Conservation (phyloP, 148 eudicot species). For the Camellia lanceoleosa region DNA sequence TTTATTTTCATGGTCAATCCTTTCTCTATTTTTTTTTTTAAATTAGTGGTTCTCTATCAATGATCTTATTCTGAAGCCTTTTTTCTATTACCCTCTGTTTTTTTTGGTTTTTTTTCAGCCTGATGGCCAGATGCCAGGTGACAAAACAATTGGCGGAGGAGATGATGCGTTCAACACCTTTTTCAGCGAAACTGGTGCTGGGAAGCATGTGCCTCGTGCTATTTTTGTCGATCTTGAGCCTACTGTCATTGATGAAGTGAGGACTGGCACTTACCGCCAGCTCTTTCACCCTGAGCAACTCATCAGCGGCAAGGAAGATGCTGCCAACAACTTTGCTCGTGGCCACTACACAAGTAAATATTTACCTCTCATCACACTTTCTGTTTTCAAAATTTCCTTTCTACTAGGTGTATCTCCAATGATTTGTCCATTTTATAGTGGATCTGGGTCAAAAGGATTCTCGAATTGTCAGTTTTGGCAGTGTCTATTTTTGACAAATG, state of each 20-base stretch:
- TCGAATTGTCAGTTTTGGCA: no score
- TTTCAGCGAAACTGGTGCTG: slow-evolving; percentile 43
- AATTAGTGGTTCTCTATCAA: no score
- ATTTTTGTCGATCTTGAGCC: slow-evolving; percentile 7
- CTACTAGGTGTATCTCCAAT: not conserved
- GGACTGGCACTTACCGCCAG: slow-evolving; percentile 8
- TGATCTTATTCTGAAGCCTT: no score
- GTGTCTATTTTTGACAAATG: accelerated
- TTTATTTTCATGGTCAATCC: no score
- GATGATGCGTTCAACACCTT: slow-evolving; percentile 47
- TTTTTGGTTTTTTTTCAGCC: slow-evolving; percentile 21
- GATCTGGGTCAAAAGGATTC: no score
- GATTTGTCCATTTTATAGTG: no score
- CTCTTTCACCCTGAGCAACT: slow-evolving; percentile 9
- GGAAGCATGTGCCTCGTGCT: slow-evolving; percentile 26
- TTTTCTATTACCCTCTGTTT: no score
- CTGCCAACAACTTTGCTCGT: slow-evolving; percentile 7
- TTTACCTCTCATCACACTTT: not conserved
- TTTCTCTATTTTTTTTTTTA: no score
- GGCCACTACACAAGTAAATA: slow-evolving; percentile 4
- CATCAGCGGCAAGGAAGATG: slow-evolving; percentile 4
- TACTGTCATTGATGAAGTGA: slow-evolving; percentile 6
- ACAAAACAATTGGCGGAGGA: slow-evolving; percentile 32
- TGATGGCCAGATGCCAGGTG: slow-evolving; percentile 43
- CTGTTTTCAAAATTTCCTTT: not conserved